Conservation (phyloP, 106 monocot genomes). For the Alisma plantagoaquatica region DNA sequence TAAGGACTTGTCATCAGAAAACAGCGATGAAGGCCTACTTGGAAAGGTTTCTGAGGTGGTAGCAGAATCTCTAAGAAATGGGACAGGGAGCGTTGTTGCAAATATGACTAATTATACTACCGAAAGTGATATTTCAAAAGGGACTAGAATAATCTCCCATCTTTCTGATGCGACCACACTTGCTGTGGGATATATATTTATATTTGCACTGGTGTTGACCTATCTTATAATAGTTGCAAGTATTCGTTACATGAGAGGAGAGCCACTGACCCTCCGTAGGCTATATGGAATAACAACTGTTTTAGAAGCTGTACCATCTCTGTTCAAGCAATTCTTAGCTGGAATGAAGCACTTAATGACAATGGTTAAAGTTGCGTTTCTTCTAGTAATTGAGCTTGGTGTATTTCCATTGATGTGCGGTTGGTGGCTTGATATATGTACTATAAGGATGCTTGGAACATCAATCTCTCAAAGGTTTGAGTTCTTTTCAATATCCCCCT, state of each 20-base stretch:
- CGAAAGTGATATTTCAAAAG: conserved; percentile 22
- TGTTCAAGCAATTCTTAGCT: conserved; percentile 64
- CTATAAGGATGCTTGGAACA: conserved; percentile 84
- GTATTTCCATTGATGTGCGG: conserved; percentile 98
- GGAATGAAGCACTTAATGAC: conserved; percentile 87
- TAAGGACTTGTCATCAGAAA: conserved; percentile 66
- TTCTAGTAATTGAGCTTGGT: conserved; percentile 93
- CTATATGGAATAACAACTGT: conserved; percentile 70
- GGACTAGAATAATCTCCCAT: conserved; percentile 41
- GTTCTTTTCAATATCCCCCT: conserved; percentile 78
- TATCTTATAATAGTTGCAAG: conserved; percentile 80
- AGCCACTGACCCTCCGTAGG: conserved; percentile 69
- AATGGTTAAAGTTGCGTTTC: conserved; percentile 98
- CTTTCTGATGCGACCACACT: conserved; percentile 92
- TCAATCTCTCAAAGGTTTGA: conserved; percentile 77
- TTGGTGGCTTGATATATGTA: conserved; percentile 98
- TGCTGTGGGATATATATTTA: conserved; percentile 74
- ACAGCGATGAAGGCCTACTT: conserved; percentile 32
- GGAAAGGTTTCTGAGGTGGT: conserved; percentile 41
- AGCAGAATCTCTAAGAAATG: conserved; percentile 49
- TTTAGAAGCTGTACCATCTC: conserved; percentile 70
- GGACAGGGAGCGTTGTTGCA: conserved; percentile 23
- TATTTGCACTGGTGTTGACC: conserved; percentile 62
- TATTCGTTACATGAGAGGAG: conserved; percentile 72
- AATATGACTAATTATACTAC: conserved; percentile 12